Conservation (phyloP, 2,329 filamentous ascomycete genomes). For the Chaetomium olivaceum region DNA sequence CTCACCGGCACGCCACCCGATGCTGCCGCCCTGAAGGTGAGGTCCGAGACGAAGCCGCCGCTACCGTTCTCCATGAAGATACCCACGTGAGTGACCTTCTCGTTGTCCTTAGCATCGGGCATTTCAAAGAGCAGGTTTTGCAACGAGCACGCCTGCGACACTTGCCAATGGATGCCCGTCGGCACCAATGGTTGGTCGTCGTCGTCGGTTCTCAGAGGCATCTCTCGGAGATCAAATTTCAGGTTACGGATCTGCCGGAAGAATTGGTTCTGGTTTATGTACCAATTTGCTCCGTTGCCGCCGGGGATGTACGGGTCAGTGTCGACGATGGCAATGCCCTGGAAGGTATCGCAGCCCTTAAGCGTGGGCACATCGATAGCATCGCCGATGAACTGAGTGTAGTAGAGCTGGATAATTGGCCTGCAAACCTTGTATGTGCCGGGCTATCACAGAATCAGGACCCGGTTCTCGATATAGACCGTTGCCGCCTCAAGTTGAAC, state of each 20-base stretch:
- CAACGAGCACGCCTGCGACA: constrained; percentile 62
- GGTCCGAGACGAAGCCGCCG: constrained; percentile 46
- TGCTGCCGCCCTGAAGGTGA: constrained; percentile 60
- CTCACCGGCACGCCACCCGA: constrained; percentile 46
- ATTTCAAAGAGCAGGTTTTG: constrained; percentile 57
- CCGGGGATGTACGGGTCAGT: too few species aligned
- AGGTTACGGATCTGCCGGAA: constrained; percentile 60
- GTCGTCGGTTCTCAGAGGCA: constrained; percentile 44
- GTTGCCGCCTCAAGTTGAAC: too few species aligned
- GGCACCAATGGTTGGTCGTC: constrained; percentile 35
- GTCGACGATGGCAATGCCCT: too few species aligned
- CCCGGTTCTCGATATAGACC: too few species aligned
- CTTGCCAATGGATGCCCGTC: constrained; percentile 68
- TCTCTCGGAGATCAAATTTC: constrained; percentile 55
- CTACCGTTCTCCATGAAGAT: constrained; percentile 54
- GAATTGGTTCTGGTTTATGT: constrained; percentile 44
- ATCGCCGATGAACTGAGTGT: too few species aligned
- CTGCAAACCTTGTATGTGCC: too few species aligned
- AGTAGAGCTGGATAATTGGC: too few species aligned
- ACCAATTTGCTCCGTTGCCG: background rate
- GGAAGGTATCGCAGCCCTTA: too few species aligned
- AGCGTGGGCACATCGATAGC: too few species aligned
- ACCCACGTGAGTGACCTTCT: constrained; percentile 48
- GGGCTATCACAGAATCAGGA: too few species aligned
- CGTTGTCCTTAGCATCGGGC: constrained; percentile 33